Evolutionary conservation across 768 basidiomycete genomes (phyloP), one percentile per base, ranked within the genome.

Genomic region (Boletus subcaerulescens): DNA sequence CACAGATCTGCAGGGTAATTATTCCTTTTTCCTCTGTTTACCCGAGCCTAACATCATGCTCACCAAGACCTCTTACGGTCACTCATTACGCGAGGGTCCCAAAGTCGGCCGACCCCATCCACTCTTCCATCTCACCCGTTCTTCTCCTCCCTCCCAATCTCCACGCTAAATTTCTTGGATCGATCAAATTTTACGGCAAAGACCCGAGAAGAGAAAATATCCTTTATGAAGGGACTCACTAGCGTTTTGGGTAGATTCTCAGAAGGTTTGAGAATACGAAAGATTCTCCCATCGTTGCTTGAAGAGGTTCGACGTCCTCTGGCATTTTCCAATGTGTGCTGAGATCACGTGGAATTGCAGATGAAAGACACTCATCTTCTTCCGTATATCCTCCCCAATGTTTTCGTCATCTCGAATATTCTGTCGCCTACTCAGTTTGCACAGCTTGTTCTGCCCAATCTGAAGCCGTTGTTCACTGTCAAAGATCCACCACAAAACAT

Each of bases 401-500:
- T 98, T 14, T 96, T 99, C 67, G 80, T 82, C 45, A 98, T 99
- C 54, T 85, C 93, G 20, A 83, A 80, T 55, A 78, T 85, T 22
- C 74, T 98, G 46, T 83, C 89, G 7, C 80, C 91, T 5, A 65
- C 78, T 14, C 93, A 95, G 64, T 99, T 99, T 65, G 86, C 87
- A 0, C 75, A 77, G 17, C 75, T 81, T 50, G 94, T 98, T 3
- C 76, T 98, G 5, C 93, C 93, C 1, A 89, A 86, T 62, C 77
- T 98, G 35, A 93, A 89, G 65, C 96, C 95, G 0, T 72, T 99
- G 17, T 99, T 99, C 59, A 78, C 76, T 0, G 76, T 98, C 65
- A 93, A 90, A 68, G 97, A 99, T 63, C 96, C 97, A 17, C 95
- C 96, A 0, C 95, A 98, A 71, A 97, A 95, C 60, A 96, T 98